Percentiles rank a stretch among this genome's conserved stretches.
Evolutionary conservation across 345 rosid species (phyloP).

Genomic region (Syzygium jambos): DNA sequence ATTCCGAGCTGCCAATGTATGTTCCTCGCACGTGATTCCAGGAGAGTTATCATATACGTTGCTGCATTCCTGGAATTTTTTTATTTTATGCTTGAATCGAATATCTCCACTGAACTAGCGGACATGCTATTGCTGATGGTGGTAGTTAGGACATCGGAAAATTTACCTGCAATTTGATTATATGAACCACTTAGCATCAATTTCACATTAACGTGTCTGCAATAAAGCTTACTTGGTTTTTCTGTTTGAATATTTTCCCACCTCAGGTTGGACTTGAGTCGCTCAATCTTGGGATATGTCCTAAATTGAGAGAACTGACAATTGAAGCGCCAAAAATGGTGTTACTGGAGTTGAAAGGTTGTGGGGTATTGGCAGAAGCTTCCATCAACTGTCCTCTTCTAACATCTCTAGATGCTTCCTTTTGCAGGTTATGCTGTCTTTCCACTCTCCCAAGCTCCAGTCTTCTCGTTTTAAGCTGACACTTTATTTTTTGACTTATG

Average conservation of each 20-base stretch:
- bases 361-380: slow-evolving; percentile 85
- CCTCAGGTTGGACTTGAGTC: slow-evolving; percentile 77
- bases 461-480: not conserved
- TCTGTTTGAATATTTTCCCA: not conserved
- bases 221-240: not conserved
- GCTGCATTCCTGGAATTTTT: not conserved
- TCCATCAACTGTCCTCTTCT: slow-evolving; percentile 71
- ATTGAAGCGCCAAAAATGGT: slow-evolving; percentile 81
- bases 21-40: not conserved
- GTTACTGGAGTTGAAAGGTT: slow-evolving; percentile 90
- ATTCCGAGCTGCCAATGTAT: not conserved
- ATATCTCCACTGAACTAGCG: not conserved
- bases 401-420: slow-evolving; percentile 90
- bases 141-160: not conserved
- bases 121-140: not conserved
- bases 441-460: not conserved
- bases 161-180: not conserved
- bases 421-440: slow-evolving; percentile 58
- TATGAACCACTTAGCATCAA: not conserved
- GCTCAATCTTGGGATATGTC: slow-evolving; percentile 94
- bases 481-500: not conserved
- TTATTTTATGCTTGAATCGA: not conserved
- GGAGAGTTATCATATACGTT: not conserved
- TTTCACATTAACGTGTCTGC: not conserved
- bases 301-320: slow-evolving; percentile 61